Evolutionary conservation across 257 asterid species (phyloP), one percentile per base, ranked within the genome.

Genomic region (Jacaranda mimosifolia): DNA sequence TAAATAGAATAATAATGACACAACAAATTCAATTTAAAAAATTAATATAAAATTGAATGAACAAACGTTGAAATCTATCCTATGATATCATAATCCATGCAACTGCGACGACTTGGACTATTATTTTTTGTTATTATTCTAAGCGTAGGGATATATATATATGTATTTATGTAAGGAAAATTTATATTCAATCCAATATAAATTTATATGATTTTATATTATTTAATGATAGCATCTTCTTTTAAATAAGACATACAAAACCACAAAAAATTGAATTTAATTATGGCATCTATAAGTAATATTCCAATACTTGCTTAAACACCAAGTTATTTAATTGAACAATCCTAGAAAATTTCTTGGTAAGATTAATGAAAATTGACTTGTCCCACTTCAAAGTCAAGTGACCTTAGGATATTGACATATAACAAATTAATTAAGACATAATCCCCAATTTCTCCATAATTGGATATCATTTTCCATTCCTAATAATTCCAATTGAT

Each of bases 311-410:
- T 69, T 48, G 73, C 60, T 68, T 26, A 32, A 51, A 51, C 46
- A 39, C 63, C 49, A 9, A 17, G 15, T 15, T 13, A 0, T 46
- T 48, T 12, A 55, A 48, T 48, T 14, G 1, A 48, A 46, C 17
- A 18, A 45, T 32, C 46, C 43, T 52, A 14, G 7, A 21, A 6
- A 49, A 26, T 26, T 26, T 49, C 1, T 8, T n/a, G 7, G 19
- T 35, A 38, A 13, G 38, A 13, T 40, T 43, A 58, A 19, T 43
- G 9, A 43, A 58, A 43, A 18, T 21, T 59, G 42, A 21, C 43
- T 40, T 42, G 17, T 18, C 70, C 68, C 35, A 74, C 14, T 35
- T 62, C 36, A 65, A 74, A 74, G 63, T 48, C 63, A 74, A 72
- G 56, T 35, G 63, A 43, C 15, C 18, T 36, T 43, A 36, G 40